Conservation (phyloP, 2,329 filamentous ascomycete species). For the Aspergillus hiratsukae region DNA sequence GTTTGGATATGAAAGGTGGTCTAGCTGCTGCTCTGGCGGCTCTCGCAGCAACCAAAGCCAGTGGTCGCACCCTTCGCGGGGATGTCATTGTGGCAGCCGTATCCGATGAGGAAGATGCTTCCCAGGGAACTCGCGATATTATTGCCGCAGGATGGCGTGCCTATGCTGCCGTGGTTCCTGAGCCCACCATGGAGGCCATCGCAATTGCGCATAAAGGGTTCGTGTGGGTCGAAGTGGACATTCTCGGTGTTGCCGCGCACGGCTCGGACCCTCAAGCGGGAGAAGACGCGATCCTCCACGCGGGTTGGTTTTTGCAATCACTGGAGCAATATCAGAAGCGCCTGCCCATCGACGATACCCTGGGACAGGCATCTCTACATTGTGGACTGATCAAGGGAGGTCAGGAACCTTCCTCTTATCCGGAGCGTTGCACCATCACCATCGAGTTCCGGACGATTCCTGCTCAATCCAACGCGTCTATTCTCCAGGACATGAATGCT, state of each 20-base stretch:
- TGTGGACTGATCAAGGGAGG: constrained; percentile 48
- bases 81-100: constrained; percentile 53
- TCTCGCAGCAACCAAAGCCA: constrained; percentile 36
- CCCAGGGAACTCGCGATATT: constrained; percentile 49
- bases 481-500: constrained; percentile 35
- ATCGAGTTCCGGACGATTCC: constrained; percentile 49
- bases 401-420: constrained; percentile 51
- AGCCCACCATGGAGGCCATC: constrained; percentile 45
- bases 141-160: constrained; percentile 51
- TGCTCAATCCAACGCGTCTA: constrained; percentile 37
- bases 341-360: constrained; percentile 30
- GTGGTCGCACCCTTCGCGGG: constrained; percentile 33
- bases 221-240: constrained; percentile 31
- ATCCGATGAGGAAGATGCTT: constrained; percentile 50
- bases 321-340: constrained; percentile 41
- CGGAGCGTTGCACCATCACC: constrained; percentile 45
- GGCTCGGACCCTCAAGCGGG: constrained; percentile 40
- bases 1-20: constrained; percentile 51
- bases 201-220: constrained; percentile 50
- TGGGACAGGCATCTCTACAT: constrained; percentile 44
- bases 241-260: constrained; percentile 33
- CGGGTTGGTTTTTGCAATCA: constrained; percentile 46
- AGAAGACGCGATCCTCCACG: constrained; percentile 48
- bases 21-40: constrained; percentile 46
- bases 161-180: constrained; percentile 49